Evolutionary conservation across 441 rosid genomes (phyloP).

Genomic region (Corymbia calophylla): DNA sequence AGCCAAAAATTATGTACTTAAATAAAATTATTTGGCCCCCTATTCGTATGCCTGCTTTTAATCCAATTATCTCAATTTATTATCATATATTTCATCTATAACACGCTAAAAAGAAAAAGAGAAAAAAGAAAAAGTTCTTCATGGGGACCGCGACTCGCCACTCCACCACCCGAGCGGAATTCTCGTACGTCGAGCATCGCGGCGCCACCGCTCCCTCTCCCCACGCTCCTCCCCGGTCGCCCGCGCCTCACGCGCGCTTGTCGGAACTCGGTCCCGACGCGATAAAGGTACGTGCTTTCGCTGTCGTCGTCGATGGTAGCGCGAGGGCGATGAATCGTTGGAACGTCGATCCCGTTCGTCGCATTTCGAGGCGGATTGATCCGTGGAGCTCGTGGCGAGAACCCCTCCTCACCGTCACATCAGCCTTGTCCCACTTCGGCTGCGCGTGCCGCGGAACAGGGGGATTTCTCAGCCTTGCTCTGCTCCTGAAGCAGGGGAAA

Average conservation of each 20-base stretch:
- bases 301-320: not conserved
- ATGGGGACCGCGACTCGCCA: not conserved
- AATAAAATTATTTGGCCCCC: no score
- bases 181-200: not conserved
- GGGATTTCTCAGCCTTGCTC: not conserved
- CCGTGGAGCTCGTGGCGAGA: not conserved
- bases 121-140: not conserved
- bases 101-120: not conserved
- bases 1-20: no score
- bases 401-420: not conserved
- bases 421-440: not conserved
- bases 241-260: not conserved
- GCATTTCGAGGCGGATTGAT: not conserved
- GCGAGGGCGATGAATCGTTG: not conserved
- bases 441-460: not conserved
- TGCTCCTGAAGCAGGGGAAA: not conserved
- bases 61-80: not conserved
- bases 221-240: not conserved
- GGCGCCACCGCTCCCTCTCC: not conserved
- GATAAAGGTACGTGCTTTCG: not conserved
- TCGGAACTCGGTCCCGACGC: not conserved
- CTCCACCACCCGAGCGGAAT: not conserved
- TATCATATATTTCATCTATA: not conserved
- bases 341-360: not conserved
- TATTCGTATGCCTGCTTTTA: not conserved